Evolutionary conservation across 176 grass and related monocot genomes (phyloP), one percentile per base, ranked within the genome.

Genomic region (Raddia guianensis): DNA sequence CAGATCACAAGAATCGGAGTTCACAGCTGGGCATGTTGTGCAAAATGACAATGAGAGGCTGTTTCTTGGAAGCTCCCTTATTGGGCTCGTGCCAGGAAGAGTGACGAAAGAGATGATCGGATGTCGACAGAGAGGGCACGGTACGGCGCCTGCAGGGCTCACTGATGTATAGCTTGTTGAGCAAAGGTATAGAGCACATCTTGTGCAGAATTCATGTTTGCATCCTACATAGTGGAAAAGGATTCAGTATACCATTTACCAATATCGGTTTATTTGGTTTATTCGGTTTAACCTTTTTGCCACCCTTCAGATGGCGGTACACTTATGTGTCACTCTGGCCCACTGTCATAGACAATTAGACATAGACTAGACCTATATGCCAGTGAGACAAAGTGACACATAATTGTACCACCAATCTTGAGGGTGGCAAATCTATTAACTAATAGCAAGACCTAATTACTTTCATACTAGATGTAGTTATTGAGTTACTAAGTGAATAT

Each of bases 201-300:
- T 93, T n/a, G 95, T 95, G 95, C 95, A 98, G 71, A 98, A 95
- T 81, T 98, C 95, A 63, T 98, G 95, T n/a, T 89, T 90, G 78
- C 95, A 98, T 63, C 90, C 95, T 98, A 77, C 84, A 80, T 47
- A 75, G 16, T 64, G 43, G 34, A 76, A 62, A 62, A 43, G 19
- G 12, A 27, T 37, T 21, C 15, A 21, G 50, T 67, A 66, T 66
- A 66, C 19, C 5, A 7, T 70, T 42, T 64, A 21, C 15, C 33
- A 3, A 61, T 35, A 8, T 49, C 8, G 11, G 6, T 21, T 54
- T 32, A 40, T 20, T 51, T 66, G 15, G 20, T 56, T n/a, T n/a
- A n/a, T n/a, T n/a, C n/a, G n/a, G n/a, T n/a, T n/a, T n/a, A n/a
- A n/a, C n/a, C 27, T 27, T 27, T 27, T 27, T 27, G 27, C 27